A percentile compares a stretch with the other conserved stretches of the same genome.
phyloP scores from a whole-genome alignment of 257 asterid species.

The Fraxinus excelsior region DNA sequence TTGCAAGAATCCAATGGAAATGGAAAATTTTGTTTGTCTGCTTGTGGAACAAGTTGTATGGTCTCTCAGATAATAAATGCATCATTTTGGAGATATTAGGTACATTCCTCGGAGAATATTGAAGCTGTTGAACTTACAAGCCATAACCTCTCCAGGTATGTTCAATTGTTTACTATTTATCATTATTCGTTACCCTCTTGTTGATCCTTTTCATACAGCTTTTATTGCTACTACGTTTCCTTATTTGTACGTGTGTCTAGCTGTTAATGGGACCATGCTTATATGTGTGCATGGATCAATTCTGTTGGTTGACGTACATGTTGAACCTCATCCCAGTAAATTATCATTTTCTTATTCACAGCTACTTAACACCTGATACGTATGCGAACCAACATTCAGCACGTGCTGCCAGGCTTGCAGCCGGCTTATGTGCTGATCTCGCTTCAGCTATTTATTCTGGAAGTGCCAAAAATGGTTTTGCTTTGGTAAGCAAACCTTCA shows the following conservation, averaged over 20 bases:
- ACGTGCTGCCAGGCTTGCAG: slow-evolving; percentile 94
- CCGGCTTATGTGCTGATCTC: slow-evolving; percentile 96
- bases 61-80: slow-evolving; percentile 26
- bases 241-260: background rate
- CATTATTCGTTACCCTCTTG: slow-evolving; percentile 7
- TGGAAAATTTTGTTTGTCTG: background rate
- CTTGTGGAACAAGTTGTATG: slow-evolving; percentile 15
- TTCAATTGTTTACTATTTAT: slow-evolving; percentile 11
- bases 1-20: slow-evolving; percentile 10
- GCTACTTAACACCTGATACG: slow-evolving; percentile 98
- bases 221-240: slow-evolving; percentile 14
- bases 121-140: slow-evolving; percentile 87
- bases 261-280: slow-evolving; percentile 15
- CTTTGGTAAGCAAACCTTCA: slow-evolving; percentile 61
- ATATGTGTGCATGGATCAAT: slow-evolving; percentile 15
- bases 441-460: slow-evolving; percentile 81
- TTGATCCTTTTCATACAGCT: background rate
- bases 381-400: slow-evolving; percentile 92
- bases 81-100: slow-evolving; percentile 55
- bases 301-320: background rate
- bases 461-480: slow-evolving; percentile 90
- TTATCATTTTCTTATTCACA: slow-evolving; percentile 38
- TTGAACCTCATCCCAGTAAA: slow-evolving; percentile 15
- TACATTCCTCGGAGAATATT: slow-evolving; percentile 76
- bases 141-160: slow-evolving; percentile 68